Evolutionary conservation across 1,139 yeast species (phyloP).

Genomic region (Lodderomyces pseudojiufengensis): DNA sequence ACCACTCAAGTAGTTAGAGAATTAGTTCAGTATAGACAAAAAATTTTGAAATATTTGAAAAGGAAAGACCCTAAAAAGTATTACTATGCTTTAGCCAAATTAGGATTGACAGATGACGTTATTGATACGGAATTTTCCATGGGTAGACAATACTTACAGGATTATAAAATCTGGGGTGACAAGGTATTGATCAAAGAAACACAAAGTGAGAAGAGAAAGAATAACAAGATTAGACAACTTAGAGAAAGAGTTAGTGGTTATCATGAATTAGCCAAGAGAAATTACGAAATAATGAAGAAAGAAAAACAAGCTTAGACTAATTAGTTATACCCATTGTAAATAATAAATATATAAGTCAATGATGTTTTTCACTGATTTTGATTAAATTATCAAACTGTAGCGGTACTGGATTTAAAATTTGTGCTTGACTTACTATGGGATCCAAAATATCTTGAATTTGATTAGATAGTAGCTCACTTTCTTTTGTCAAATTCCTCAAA

Average conservation of each 20-base stretch:
- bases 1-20: constrained; percentile 71
- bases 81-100: constrained; percentile 78
- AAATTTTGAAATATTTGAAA: constrained; percentile 75
- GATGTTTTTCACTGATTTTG: too few species aligned
- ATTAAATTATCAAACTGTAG: constrained; percentile 1
- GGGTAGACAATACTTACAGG: constrained; percentile 81
- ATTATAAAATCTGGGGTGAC: constrained; percentile 78
- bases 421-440: constrained; percentile 2
- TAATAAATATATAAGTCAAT: not conserved
- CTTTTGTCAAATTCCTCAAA: constrained; percentile 20
- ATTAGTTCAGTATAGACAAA: constrained; percentile 86
- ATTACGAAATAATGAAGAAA: constrained; percentile 21
- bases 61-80: constrained; percentile 75
- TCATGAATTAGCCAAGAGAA: constrained; percentile 40
- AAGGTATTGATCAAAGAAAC: constrained; percentile 43
- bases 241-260: constrained; percentile 41
- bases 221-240: constrained; percentile 31
- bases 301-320: constrained; percentile 1
- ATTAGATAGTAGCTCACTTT: constrained; percentile 15
- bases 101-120: constrained; percentile 81
- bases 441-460: constrained; percentile 1
- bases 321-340: too few species aligned
- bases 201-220: constrained; percentile 29
- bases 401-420: not conserved
- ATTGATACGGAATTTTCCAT: constrained; percentile 78